Conservation (phyloP, 2,329 filamentous ascomycete species). For the Phyllachora maydis region DNA sequence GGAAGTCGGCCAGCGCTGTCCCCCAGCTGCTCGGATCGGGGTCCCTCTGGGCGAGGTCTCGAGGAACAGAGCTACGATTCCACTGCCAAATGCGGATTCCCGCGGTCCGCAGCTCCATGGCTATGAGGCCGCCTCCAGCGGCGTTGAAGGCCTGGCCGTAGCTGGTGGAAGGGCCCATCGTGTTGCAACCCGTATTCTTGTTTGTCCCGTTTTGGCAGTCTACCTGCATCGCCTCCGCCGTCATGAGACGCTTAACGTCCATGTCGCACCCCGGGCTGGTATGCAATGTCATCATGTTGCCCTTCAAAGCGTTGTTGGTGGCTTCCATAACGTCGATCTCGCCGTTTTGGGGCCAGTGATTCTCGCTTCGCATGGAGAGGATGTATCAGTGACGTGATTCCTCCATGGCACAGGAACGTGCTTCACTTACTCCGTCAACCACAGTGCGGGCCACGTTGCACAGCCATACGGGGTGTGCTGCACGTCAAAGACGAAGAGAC, state of each 20-base stretch:
- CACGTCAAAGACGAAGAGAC: conserved; percentile 48
- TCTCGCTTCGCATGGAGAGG: conserved; percentile 10
- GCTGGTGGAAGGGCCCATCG: conserved; percentile 17
- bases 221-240: conserved; percentile 16
- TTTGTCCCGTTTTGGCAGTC: conserved; percentile 30
- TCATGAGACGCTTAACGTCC: conserved; percentile 30
- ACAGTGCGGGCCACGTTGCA: conserved; percentile 44
- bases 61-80: conserved; percentile 20
- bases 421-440: conserved; percentile 30
- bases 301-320: conserved; percentile 28
- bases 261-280: conserved; percentile 29
- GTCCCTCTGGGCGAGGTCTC: conserved; percentile 23
- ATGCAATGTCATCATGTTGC: conserved; percentile 40
- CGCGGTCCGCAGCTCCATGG: conserved; percentile 35
- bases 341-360: conserved; percentile 40
- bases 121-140: conserved; percentile 34
- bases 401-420: background rate
- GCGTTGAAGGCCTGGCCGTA: conserved; percentile 32
- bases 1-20: conserved; percentile 41
- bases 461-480: conserved; percentile 42
- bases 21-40: conserved; percentile 45
- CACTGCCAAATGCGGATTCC: conserved; percentile 47
- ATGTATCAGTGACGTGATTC: background rate
- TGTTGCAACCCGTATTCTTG: conserved; percentile 35
- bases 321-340: conserved; percentile 45